phyloP scores from a whole-genome alignment of 352 stramenopile genomes.

The Achlya hypogyna region DNA sequence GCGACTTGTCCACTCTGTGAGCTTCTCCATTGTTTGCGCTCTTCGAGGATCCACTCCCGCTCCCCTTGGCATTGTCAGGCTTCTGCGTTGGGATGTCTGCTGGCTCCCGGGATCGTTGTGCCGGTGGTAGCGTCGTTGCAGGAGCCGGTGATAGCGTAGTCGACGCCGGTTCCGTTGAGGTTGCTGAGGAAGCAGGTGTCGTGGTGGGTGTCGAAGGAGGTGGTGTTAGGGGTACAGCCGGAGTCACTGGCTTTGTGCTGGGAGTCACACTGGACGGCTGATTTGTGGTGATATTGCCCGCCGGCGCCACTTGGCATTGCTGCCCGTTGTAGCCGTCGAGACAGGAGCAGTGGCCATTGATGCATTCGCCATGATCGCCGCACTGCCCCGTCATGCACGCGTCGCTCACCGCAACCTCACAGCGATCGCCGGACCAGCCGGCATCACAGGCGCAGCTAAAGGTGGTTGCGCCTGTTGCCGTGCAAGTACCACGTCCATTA shows the following conservation, averaged over 20 bases:
- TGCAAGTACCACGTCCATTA: constrained; percentile 55
- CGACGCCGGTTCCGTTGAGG: too few species aligned
- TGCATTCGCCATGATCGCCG: constrained; percentile 36
- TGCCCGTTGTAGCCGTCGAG: constrained; percentile 32
- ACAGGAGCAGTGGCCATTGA: constrained; percentile 31
- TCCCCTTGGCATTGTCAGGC: constrained; percentile 12
- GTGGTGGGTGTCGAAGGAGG: too few species aligned
- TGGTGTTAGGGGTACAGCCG: too few species aligned
- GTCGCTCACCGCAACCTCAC: constrained; percentile 41
- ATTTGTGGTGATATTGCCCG: not conserved
- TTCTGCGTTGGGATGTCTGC: not conserved
- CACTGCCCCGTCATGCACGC: constrained; percentile 36
- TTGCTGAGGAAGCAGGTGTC: too few species aligned
- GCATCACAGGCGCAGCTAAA: constrained; percentile 45
- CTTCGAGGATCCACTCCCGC: constrained; percentile 25
- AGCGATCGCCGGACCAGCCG: constrained; percentile 62
- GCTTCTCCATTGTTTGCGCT: constrained; percentile 24
- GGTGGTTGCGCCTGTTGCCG: constrained; percentile 22
- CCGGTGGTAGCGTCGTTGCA: not conserved
- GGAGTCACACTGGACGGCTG: not conserved
- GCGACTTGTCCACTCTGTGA: not conserved
- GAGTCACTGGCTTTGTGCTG: not conserved
- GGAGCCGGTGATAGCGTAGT: not conserved
- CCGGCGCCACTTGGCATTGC: constrained; percentile 38
- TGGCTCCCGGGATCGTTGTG: not conserved